These are phyloP conservation scores for Aspergillus carlsbadensis DNA, from an alignment of 495 filamentous ascomycete genomes.

Conservation along the genomic window DNA sequence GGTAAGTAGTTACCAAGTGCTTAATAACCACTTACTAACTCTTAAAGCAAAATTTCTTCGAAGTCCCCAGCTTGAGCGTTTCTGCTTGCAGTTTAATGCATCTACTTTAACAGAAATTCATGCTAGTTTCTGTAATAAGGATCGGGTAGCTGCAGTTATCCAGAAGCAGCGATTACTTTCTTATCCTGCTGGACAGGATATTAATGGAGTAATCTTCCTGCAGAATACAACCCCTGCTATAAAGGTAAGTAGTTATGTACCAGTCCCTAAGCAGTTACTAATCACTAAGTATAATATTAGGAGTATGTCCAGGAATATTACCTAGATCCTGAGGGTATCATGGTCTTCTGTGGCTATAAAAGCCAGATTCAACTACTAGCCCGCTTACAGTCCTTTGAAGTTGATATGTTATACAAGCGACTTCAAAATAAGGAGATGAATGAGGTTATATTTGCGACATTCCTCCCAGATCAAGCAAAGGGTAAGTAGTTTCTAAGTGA, in stretches of 20 bases:
- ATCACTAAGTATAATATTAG: slow-evolving; percentile 8
- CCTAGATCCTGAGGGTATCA: slow-evolving; percentile 3
- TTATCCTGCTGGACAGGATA: slow-evolving; percentile 10
- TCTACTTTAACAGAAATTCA: slow-evolving; percentile 12
- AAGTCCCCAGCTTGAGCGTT: slow-evolving; percentile 10
- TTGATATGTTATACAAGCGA: slow-evolving; percentile 12
- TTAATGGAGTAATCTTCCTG: slow-evolving; percentile 8
- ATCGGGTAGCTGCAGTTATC: slow-evolving; percentile 12
- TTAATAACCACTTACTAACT: background rate
- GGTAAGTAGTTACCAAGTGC: slow-evolving; percentile 10
- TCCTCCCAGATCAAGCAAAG: slow-evolving; percentile 2
- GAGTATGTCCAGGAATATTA: slow-evolving; percentile 15
- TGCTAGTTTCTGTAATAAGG: slow-evolving; percentile 10
- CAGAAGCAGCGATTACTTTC: slow-evolving; percentile 8
- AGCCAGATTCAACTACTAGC: slow-evolving; percentile 4
- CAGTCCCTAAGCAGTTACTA: background rate
- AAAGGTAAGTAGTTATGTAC: slow-evolving; percentile 1
- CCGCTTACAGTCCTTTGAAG: slow-evolving; percentile 3
- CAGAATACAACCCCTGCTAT: background rate
- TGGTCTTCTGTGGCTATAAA: slow-evolving; percentile 13
- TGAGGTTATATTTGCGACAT: slow-evolving; percentile 12
- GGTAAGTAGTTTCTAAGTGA: slow-evolving; percentile 7
- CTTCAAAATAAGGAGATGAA: slow-evolving; percentile 8
- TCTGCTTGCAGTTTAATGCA: slow-evolving; percentile 10
- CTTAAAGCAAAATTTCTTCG: slow-evolving; percentile 10